A percentile compares a stretch with the other conserved stretches of the same genome.
These are phyloP conservation scores for Teunomyces lycoperdinae DNA, from an alignment of 805 yeast species.

Conservation along the genomic window DNA sequence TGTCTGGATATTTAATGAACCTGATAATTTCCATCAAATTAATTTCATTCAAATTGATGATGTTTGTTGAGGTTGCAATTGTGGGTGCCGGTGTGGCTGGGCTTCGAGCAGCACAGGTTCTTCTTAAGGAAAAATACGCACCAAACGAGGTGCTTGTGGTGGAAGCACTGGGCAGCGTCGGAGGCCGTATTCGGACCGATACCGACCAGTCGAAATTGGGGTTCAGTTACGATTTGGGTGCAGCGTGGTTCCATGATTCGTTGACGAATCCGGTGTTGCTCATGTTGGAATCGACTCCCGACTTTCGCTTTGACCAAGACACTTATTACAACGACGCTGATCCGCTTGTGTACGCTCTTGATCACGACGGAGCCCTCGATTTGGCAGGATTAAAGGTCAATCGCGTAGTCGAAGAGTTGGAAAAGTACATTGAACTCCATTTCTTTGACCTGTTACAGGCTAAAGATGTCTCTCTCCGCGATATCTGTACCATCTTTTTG, in stretches of 20 bases:
- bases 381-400: slow-evolving; percentile 22
- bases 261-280: slow-evolving; percentile 50
- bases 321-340: slow-evolving; percentile 50
- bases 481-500: slow-evolving; percentile 48
- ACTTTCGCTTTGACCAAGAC: slow-evolving; percentile 22
- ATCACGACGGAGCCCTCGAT: slow-evolving; percentile 33
- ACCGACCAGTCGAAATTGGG: slow-evolving; percentile 15
- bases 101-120: slow-evolving; percentile 23
- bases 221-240: slow-evolving; percentile 70
- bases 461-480: slow-evolving; percentile 51
- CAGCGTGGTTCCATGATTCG: slow-evolving; percentile 89
- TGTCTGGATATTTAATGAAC: no score
- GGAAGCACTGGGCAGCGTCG: slow-evolving; percentile 23
- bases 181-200: slow-evolving; percentile 23
- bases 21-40: no score
- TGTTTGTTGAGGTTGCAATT: slow-evolving; percentile 8
- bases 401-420: slow-evolving; percentile 52
- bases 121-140: slow-evolving; percentile 16
- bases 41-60: neutral
- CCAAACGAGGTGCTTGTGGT: slow-evolving; percentile 15
- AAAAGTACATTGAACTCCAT: slow-evolving; percentile 55
- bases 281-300: slow-evolving; percentile 15
- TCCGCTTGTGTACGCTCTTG: slow-evolving; percentile 21
- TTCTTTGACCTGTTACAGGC: slow-evolving; percentile 48
- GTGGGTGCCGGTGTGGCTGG: slow-evolving; percentile 27